Conservation (phyloP, 306 rosid species). For the Nissolia schottii region DNA sequence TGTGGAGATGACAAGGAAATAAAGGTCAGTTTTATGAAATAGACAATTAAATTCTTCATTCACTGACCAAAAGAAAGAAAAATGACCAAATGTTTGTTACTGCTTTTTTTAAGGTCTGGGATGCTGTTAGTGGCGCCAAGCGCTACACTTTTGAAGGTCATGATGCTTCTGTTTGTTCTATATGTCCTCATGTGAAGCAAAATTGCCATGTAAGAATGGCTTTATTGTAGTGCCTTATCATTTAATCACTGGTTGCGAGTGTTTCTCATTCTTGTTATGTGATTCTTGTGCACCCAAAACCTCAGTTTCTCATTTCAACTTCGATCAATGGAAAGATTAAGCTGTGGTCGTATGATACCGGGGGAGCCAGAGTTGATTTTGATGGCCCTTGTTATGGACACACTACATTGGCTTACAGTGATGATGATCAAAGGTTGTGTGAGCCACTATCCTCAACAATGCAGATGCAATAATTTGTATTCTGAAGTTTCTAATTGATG, state of each 20-base stretch:
- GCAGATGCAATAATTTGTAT: neutral
- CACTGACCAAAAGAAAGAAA: neutral
- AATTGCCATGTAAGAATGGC: constrained; percentile 24
- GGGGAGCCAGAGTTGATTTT: constrained; percentile 6
- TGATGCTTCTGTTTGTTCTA: constrained; percentile 39
- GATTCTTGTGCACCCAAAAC: neutral
- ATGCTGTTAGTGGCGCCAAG: constrained; percentile 9
- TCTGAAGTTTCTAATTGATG: neutral
- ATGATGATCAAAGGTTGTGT: constrained; percentile 35
- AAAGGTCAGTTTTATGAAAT: constrained; percentile 10
- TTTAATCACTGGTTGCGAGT: neutral
- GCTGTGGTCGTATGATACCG: constrained; percentile 27
- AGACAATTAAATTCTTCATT: neutral
- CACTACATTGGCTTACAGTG: constrained; percentile 33
- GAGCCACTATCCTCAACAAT: neutral
- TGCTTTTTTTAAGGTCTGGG: constrained; percentile 44
- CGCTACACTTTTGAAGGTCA: constrained; percentile 30
- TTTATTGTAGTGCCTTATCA: neutral
- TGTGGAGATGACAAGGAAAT: constrained; percentile 31
- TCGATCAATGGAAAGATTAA: constrained; percentile 36
- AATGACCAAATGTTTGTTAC: neutral
- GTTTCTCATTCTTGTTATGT: neutral
- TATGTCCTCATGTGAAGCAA: constrained; percentile 28
- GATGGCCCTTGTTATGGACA: constrained; percentile 30
- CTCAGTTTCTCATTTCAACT: constrained; percentile 32